Evolutionary conservation across 2,329 filamentous ascomycete genomes (phyloP), one percentile per base, ranked within the genome.

Genomic region (Penicillium glabrum): DNA sequence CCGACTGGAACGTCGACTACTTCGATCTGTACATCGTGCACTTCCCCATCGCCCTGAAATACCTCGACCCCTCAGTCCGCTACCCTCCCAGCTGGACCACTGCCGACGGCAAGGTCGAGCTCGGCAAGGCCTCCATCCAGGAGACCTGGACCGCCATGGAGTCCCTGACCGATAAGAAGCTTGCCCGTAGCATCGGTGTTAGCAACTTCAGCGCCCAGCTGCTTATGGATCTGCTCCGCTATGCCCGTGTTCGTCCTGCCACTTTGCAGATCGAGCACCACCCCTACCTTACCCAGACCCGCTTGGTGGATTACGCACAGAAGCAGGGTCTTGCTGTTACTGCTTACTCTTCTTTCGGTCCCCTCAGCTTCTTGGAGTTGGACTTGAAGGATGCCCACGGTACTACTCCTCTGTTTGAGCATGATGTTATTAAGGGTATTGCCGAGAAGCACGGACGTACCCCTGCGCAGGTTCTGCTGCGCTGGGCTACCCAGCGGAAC

Each of bases 1-100:
- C 86, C 64, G 89, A 93, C 81, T 93, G 90, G 86, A 87, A 89
- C 61, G 74, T 96, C 59, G 91, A 93, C 69, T 96, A 96, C 82
- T 93, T 96, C 75, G 91, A 96, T 75, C 85, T 96, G 64, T 96
- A 88, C 84, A 82, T 93, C 68, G 86, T 96, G 69, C 92, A 96
- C 82, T 96, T 95, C 84, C 91, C 92, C 63, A 86, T 95, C 62
- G 85, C 92, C 41, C 83, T 96, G 67, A 89, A 91, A 79, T 96
- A 90, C 76, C 89, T 96, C 68, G 89, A 92, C 78, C 91, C 91
- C 39, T 78, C 80, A 16, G 87, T 88, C 57, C 87, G 88, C 72
- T 93, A 93, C 81, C 90, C 90, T 23, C 90, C 90, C 43, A 86
- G 89, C 68, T 93, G 90, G 89, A 80, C 82, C 75, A 74, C 77